These are phyloP conservation scores for Cokeromyces recurvatus DNA, from an alignment of 371 early-diverging fungal genomes.

Conservation along the genomic window DNA sequence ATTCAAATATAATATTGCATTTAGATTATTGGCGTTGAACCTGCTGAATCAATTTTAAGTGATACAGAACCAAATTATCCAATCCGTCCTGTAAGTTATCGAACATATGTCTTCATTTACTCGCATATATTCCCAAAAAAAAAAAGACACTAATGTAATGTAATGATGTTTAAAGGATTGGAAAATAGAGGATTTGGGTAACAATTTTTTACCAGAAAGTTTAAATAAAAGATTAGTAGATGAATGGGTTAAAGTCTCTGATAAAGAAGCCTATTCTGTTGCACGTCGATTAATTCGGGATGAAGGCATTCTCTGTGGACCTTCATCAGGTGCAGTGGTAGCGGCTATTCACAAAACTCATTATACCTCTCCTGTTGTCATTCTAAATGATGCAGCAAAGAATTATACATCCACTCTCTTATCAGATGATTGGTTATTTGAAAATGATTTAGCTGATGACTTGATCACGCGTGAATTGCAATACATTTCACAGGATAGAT, in stretches of 20 bases:
- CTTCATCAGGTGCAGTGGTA: constrained; percentile 70
- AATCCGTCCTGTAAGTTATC: too few relatives aligned
- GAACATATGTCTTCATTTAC: too few relatives aligned
- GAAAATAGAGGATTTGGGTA: constrained; percentile 77
- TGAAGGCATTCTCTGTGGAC: constrained; percentile 67
- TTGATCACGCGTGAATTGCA: constrained; percentile 54
- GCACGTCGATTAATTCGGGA: constrained; percentile 66
- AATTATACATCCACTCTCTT: constrained; percentile 68
- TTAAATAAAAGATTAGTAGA: constrained; percentile 58
- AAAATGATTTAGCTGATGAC: constrained; percentile 69
- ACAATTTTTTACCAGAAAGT: constrained; percentile 58
- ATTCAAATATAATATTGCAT: not conserved
- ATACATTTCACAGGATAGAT: constrained; percentile 60
- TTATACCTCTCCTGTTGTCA: constrained; percentile 25
- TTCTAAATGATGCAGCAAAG: constrained; percentile 67
- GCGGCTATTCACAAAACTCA: constrained; percentile 33
- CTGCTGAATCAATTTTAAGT: constrained; percentile 56
- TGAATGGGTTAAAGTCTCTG: constrained; percentile 67
- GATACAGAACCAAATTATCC: not conserved
- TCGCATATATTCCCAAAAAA: too few relatives aligned
- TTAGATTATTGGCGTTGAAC: constrained; percentile 69
- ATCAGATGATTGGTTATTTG: constrained; percentile 73
- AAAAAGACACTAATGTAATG: too few relatives aligned
- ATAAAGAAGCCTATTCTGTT: constrained; percentile 69
- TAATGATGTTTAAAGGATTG: constrained; percentile 48